phyloP scores from a whole-genome alignment of 2,329 filamentous ascomycete genomes.

The Colletotrichum endophyticum region DNA sequence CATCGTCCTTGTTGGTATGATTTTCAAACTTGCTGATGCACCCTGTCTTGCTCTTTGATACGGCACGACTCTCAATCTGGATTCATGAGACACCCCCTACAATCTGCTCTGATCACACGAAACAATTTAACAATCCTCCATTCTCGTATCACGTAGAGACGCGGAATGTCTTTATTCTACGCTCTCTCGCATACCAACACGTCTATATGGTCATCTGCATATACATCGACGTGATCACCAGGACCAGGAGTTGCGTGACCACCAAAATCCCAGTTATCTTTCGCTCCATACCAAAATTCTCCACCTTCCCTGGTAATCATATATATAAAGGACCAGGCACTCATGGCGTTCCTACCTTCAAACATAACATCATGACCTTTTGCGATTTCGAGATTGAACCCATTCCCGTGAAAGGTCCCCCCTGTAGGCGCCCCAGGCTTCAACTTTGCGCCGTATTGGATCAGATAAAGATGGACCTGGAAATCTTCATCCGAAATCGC shows the following conservation, averaged over 20 bases:
- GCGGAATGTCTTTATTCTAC: neutral
- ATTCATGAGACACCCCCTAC: neutral
- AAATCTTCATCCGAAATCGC: neutral
- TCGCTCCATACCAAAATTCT: neutral
- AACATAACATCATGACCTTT: neutral
- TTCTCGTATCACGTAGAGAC: neutral
- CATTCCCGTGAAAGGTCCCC: neutral
- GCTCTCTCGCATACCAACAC: neutral
- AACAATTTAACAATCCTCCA: neutral
- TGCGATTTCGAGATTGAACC: neutral
- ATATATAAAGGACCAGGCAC: neutral
- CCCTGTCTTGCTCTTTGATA: neutral
- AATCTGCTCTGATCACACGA: neutral
- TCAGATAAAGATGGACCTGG: rapidly evolving
- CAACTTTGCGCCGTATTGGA: neutral
- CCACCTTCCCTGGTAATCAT: neutral
- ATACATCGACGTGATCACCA: neutral
- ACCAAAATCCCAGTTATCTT: neutral
- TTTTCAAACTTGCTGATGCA: neutral
- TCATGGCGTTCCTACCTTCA: neutral
- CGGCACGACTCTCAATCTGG: neutral
- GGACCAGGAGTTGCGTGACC: neutral
- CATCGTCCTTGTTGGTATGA: rapidly evolving
- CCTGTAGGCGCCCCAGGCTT: neutral
- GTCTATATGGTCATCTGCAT: neutral